phyloP scores from a whole-genome alignment of 2,329 filamentous ascomycete genomes.

The Juglanconis juglandina region DNA sequence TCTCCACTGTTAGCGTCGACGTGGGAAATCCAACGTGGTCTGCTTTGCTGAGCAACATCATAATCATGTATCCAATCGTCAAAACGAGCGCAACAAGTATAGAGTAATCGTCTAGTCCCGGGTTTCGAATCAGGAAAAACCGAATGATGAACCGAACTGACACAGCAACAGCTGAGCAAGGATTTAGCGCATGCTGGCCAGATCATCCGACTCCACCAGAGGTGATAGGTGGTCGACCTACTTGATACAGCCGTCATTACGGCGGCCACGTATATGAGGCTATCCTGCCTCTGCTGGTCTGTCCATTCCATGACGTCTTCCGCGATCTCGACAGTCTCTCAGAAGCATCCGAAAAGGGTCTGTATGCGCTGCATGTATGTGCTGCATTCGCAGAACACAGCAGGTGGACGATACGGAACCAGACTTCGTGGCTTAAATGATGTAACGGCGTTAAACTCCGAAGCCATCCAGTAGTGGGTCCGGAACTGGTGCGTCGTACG shows the following conservation, averaged over 20 bases:
- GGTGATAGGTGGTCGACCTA: neutral
- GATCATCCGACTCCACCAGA: neutral
- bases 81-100: conserved; percentile 20
- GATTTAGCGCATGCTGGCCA: neutral
- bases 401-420: too few relatives aligned
- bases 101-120: conserved; percentile 23
- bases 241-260: conserved; percentile 3
- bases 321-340: neutral
- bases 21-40: conserved; percentile 20
- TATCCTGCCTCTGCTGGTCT: conserved; percentile 11
- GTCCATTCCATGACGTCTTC: neutral
- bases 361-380: neutral
- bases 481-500: too few relatives aligned
- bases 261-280: conserved; percentile 1
- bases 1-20: conserved; percentile 19
- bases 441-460: too few relatives aligned
- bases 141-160: conserved; percentile 20
- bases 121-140: conserved; percentile 21
- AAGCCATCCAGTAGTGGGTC: too few relatives aligned
- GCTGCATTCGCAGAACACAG: neutral
- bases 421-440: too few relatives aligned
- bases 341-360: neutral
- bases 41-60: conserved; percentile 16
- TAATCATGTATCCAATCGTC: conserved; percentile 22
- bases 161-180: conserved; percentile 20